Evolutionary conservation across 139 green algal species (phyloP), one percentile per base, ranked within the genome.

Genomic region (Eudorina sp.): DNA sequence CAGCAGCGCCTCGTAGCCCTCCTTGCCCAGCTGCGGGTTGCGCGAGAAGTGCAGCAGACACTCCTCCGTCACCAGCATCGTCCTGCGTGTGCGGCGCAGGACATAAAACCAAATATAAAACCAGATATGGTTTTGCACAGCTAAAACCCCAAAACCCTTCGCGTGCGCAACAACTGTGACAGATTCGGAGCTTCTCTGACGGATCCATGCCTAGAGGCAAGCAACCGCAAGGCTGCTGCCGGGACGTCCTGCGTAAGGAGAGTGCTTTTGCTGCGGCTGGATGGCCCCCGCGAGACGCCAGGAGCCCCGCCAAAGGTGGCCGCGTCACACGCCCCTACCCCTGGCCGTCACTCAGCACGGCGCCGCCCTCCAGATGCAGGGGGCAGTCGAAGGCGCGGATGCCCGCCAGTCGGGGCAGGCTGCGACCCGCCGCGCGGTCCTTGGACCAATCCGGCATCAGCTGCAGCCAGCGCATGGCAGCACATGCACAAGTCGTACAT

Each of bases 1-100:
- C 38, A 97, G 93, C 85, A 92, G 73, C 41, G 51, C 48, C 90
- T 97, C 94, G 38, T 96, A 95, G 53, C 83, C 74, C 25, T 91
- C 90, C 70, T 88, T 91, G 74, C 88, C 85, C 69, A 97, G 93
- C 73, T 92, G 45, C 8, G 94, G 94, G 92, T 97, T 97, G 88
- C 95, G 92, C 73, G 84, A 94, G 60, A 84, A 89, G 91, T 97
- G 90, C 77, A 97, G 92, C 84, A 97, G 89, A 91, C 94, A 96
- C 89, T 96, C 88, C 92, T 96, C 93, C 27, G 95, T 97, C 14
- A 92, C 91, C 4, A 97, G 31, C 51, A 97, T 87, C 27, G 95
- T 97, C 53, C 95, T 95, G 89, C 43, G 45, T 21, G 38, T 0
- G 60, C 0, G 43, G 38, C n/a, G 38, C 6, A 66, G 55, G 55